Conservation (phyloP, 345 rosid genomes). For the Syzygium aqueum region DNA sequence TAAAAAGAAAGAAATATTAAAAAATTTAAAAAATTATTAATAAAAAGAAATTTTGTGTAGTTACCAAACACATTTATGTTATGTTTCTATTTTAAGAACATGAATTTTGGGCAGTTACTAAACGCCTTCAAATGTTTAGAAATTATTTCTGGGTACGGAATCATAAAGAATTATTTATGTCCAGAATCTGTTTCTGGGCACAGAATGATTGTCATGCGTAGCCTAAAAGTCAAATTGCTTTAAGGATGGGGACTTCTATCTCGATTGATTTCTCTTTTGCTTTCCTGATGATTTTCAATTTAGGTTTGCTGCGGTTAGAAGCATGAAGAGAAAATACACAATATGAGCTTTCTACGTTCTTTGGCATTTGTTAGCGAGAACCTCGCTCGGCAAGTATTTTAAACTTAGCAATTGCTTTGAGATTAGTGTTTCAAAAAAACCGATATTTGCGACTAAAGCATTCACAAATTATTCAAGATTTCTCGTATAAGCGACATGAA, state of each 20-base stretch:
- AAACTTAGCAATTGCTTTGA: not conserved
- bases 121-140: no score
- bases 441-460: not conserved
- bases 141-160: no score
- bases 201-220: no score
- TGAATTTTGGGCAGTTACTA: no score
- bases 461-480: not conserved
- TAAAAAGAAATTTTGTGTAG: no score
- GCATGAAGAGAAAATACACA: not conserved
- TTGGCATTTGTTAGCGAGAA: not conserved
- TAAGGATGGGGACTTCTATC: not conserved
- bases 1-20: no score
- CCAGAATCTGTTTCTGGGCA: no score
- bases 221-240: not conserved
- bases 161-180: no score
- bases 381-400: not conserved
- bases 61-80: no score
- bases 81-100: no score
- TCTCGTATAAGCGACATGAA: not conserved
- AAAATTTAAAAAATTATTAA: no score
- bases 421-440: not conserved
- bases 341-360: not conserved
- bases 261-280: not conserved
- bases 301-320: not conserved
- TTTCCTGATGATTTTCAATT: not conserved